Base-by-base conservation (phyloP, 2,329 filamentous ascomycete genomes). In the Dothidotthia symphoricarpi region DNA sequence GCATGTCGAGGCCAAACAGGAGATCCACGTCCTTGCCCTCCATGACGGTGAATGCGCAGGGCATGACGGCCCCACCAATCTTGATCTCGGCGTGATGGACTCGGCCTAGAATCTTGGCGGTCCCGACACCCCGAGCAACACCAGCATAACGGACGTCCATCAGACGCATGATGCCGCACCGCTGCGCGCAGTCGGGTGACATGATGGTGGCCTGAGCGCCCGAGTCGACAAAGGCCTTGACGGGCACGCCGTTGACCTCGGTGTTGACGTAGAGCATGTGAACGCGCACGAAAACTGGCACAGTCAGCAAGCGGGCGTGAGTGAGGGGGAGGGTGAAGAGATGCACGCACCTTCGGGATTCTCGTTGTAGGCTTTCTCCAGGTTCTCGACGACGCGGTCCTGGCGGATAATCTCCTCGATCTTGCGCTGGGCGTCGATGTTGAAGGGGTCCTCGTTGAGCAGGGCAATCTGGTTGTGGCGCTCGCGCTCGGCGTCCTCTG, bases 31-130 rank as follows among this genome's bases (percentile, higher is more conserved):
- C 83, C 69, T 97, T 98, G 49, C 93, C 93, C 71, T 98, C 93
- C 93, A 98, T 98, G 61, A 98, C 93, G 3, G 93, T 98, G 67
- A 98, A 98, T 43, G 89, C 93, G 71, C 90, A 97, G 3, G 91
- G 85, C 53, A 98, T 75, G 63, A 88, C 89, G 46, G 91, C 80
- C 28, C 78, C 81, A 36, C 91, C 93, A 53, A 98, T 93, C 68
- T 88, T 91, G 68, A 98, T 94, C 67, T 91, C 88, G 8, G 93
- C 93, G 15, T 88, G 88, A 67, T 98, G 93, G 3, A 98, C 93
- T 35, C 93, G 87, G 22, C 93, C 93, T 14, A 98, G 83, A 54
- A 98, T 97, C 41, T 83, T 86, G 16, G 93, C 93, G 1, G 93
- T 97, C 36, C 93, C 93, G 3, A 98, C 93, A 47, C 93, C 93